Percentiles rank a stretch among this genome's conserved stretches.
Evolutionary conservation across 495 filamentous ascomycete genomes (phyloP).

Genomic region (Neurospora sublineolata): DNA sequence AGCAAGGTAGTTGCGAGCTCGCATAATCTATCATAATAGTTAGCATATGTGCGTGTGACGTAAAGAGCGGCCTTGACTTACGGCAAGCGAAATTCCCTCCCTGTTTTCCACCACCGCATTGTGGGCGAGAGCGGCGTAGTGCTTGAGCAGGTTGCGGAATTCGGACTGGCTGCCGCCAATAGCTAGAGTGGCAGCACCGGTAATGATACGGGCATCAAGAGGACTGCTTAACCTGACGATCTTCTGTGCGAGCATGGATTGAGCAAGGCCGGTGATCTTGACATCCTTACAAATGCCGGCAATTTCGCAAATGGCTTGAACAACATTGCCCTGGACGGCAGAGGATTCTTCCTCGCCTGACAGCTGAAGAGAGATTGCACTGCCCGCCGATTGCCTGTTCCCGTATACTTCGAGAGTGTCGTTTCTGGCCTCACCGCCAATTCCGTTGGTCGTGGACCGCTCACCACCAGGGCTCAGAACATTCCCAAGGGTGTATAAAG

Average conservation of each 20-base stretch:
- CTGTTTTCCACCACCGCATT: slow-evolving; percentile 60
- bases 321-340: slow-evolving; percentile 62
- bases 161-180: slow-evolving; percentile 62
- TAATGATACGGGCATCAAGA: slow-evolving; percentile 74
- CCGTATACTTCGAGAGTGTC: slow-evolving; percentile 35
- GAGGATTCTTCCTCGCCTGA: slow-evolving; percentile 63
- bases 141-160: slow-evolving; percentile 72
- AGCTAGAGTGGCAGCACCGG: slow-evolving; percentile 67
- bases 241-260: slow-evolving; percentile 91
- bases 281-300: slow-evolving; percentile 70
- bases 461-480: slow-evolving; percentile 62
- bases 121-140: slow-evolving; percentile 61
- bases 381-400: slow-evolving; percentile 52
- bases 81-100: slow-evolving; percentile 45
- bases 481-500: slow-evolving; percentile 88
- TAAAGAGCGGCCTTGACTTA: slow-evolving; percentile 33
- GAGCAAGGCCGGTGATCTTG: slow-evolving; percentile 87
- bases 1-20: slow-evolving; percentile 69
- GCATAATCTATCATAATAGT: slow-evolving; percentile 40
- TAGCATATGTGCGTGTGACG: slow-evolving; percentile 5
- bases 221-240: slow-evolving; percentile 65
- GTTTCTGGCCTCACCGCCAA: slow-evolving; percentile 23
- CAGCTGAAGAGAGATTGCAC: slow-evolving; percentile 62
- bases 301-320: slow-evolving; percentile 82
- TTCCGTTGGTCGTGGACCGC: slow-evolving; percentile 24